These are phyloP conservation scores for Ceratocystis diversiconidia DNA, from an alignment of 2,329 filamentous ascomycete species.

Conservation along the genomic window DNA sequence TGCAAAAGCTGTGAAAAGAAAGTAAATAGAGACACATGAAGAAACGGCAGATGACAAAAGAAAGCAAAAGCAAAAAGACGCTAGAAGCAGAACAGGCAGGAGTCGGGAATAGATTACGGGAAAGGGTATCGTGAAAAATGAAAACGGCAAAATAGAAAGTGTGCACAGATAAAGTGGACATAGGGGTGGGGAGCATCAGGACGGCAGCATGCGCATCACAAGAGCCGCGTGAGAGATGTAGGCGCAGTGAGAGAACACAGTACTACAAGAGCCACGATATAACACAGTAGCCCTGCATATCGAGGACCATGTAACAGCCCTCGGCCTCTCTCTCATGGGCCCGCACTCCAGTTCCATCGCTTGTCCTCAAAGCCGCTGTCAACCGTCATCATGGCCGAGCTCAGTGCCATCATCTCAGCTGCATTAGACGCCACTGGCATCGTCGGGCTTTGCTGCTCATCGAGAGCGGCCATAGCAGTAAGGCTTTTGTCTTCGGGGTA, in stretches of 20 bases:
- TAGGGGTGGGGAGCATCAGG: neutral
- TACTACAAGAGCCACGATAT: neutral
- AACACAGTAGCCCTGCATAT: neutral
- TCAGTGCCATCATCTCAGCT: conserved; percentile 26
- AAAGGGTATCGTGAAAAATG: neutral
- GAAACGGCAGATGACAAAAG: neutral
- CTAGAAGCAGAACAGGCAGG: neutral
- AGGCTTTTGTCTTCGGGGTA: neutral
- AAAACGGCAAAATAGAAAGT: neutral
- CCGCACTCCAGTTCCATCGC: conserved; percentile 39
- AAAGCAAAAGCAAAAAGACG: neutral
- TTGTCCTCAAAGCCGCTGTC: conserved; percentile 45
- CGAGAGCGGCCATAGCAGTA: neutral
- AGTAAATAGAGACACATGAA: neutral
- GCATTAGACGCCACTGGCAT: conserved; percentile 3
- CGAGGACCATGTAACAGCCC: neutral
- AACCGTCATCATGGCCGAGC: conserved; percentile 40
- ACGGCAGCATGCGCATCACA: neutral
- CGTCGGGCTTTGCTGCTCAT: conserved; percentile 1
- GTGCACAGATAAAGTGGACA: neutral
- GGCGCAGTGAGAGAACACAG: no score
- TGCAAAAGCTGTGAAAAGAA: neutral
- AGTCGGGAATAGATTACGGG: neutral
- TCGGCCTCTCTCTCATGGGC: neutral
- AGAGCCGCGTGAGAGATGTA: no score